Evolutionary conservation across 345 rosid species (phyloP).

Genomic region (Euphorbia tirucalli): DNA sequence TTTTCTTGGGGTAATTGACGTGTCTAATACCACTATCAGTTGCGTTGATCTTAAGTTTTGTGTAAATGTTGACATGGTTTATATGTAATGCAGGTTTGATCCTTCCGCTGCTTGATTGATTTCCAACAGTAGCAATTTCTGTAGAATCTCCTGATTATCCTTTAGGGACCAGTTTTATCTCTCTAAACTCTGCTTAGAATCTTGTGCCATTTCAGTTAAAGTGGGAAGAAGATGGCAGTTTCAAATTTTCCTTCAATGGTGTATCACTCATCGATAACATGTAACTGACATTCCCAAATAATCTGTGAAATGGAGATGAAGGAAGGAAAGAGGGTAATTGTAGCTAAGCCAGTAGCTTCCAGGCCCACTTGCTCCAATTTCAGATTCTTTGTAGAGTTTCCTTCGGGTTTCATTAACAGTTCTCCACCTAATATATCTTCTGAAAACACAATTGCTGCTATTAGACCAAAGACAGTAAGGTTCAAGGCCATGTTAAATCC

Average conservation of each 20-base stretch:
- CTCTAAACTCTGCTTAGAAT: too few species aligned
- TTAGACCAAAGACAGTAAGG: slow-evolving; percentile 76
- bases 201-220: too few species aligned
- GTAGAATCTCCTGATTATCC: too few species aligned
- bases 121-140: too few species aligned
- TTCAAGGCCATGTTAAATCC: slow-evolving; percentile 45
- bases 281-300: slow-evolving; percentile 5
- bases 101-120: neutral
- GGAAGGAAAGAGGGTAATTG: slow-evolving; percentile 57
- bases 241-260: neutral
- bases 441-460: slow-evolving; percentile 49
- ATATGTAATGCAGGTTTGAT: slow-evolving; percentile 17
- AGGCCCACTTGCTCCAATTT: slow-evolving; percentile 67
- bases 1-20: too few species aligned
- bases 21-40: too few species aligned
- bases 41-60: slow-evolving; percentile 11
- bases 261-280: neutral
- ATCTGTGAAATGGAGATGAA: slow-evolving; percentile 55
- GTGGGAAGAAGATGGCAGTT: too few species aligned
- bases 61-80: neutral
- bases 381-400: slow-evolving; percentile 69
- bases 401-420: slow-evolving; percentile 49
- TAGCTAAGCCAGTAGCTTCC: slow-evolving; percentile 87
- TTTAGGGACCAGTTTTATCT: too few species aligned
- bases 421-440: slow-evolving; percentile 41